phyloP scores from a whole-genome alignment of 495 filamentous ascomycete species.

The Penicillium samsonianum region DNA sequence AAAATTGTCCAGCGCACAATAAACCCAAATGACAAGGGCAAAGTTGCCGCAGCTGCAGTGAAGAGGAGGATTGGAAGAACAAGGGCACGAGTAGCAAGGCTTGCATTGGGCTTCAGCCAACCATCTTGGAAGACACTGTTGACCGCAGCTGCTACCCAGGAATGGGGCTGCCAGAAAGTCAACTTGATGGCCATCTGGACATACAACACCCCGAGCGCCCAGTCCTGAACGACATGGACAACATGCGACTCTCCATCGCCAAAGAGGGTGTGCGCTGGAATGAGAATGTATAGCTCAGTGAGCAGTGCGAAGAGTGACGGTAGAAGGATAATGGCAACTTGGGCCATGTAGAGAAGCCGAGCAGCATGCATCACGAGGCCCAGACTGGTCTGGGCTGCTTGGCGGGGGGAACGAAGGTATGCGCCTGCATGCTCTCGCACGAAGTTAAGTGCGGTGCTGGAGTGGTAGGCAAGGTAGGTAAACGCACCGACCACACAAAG shows the following conservation, averaged over 20 bases:
- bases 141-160: constrained; percentile 71
- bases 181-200: constrained; percentile 79
- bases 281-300: constrained; percentile 84
- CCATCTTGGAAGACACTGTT: constrained; percentile 74
- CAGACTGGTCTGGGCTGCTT: constrained; percentile 20
- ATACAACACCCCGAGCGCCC: constrained; percentile 92
- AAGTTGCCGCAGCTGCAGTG: constrained; percentile 56
- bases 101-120: constrained; percentile 77
- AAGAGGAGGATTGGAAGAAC: constrained; percentile 68
- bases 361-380: constrained; percentile 23
- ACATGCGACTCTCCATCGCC: constrained; percentile 59
- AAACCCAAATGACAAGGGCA: constrained; percentile 57
- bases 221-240: constrained; percentile 87
- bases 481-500: constrained; percentile 72
- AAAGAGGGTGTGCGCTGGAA: constrained; percentile 85
- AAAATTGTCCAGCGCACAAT: constrained; percentile 46
- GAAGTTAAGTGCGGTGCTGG: constrained; percentile 44
- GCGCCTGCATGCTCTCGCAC: constrained; percentile 34
- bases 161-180: constrained; percentile 61
- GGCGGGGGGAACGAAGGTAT: constrained; percentile 40
- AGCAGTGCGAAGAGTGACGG: constrained; percentile 80
- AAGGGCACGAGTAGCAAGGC: constrained; percentile 78
- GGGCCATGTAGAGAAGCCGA: constrained; percentile 68
- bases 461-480: constrained; percentile 58
- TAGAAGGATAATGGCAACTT: constrained; percentile 69